Evolutionary conservation across 805 yeast species (phyloP), one percentile per base, ranked within the genome.

Genomic region (Cyberlindnera bimundalis): DNA sequence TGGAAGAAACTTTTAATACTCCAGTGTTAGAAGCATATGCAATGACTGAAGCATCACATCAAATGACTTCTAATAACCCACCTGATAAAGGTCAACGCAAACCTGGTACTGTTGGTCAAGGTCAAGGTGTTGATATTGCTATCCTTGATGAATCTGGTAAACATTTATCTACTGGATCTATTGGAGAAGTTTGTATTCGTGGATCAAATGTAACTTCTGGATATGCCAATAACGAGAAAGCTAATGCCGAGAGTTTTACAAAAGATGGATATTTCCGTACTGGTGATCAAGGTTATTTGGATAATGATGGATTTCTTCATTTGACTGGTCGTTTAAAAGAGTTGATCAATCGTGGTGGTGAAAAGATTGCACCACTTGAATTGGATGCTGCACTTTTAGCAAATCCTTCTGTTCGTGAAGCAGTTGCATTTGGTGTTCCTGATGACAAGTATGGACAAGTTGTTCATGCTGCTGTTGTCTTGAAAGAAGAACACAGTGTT

Each of bases 21-120:
- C 88, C 88, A 1, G 88, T 82, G 0, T 56, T 81, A 13, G 90
- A 82, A 58, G 89, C 89, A 0, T 82, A 82, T 55, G 89, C 88
- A 5, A 81, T 82, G 87, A 82, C 89, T 2, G 90, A 82, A 56
- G 86, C 86, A 1, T 71, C 85, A n/a, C 89, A 82, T 59, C 88
- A 82, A 59, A 83, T 82, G 81, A 78, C 85, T 10, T 80, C 88
- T 3, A 82, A 82, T 60, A 71, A 75, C 48, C 61, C 81, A 30
- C 85, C 86, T 27, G 80, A 83, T 10, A 80, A 82, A 13, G 82
- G 80, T 12, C 59, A 70, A 45, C 69, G 86, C 47, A 76, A 74
- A 60, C 77, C 87, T 9, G 87, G 88, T 13, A 79, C 88, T 5
- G 88, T 82, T 17, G 87, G 88, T 5, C 78, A 73, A 43, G 84